Percentiles rank a stretch among this genome's conserved stretches.
phyloP scores from a whole-genome alignment of 108 stramenopile species.

The Fragilaria crotonensis region DNA sequence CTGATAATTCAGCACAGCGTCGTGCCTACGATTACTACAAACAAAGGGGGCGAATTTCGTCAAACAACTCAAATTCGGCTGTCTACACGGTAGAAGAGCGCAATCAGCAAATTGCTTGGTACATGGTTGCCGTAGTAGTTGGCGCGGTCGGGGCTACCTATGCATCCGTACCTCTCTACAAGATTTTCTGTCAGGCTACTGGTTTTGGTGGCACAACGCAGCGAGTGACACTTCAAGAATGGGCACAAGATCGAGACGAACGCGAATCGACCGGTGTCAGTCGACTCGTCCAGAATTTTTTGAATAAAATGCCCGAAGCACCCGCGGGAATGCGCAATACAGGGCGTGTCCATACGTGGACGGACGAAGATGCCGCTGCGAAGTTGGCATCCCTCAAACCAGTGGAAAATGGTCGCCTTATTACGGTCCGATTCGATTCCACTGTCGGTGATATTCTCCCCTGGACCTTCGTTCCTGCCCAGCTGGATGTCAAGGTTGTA shows the following conservation, averaged over 20 bases:
- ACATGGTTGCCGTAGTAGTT: constrained; percentile 64
- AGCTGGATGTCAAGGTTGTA: constrained; percentile 90
- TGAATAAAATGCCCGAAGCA: not conserved
- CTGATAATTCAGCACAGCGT: constrained; percentile 35
- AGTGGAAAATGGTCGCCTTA: constrained; percentile 75
- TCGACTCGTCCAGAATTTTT: not conserved
- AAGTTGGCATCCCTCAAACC: constrained; percentile 73
- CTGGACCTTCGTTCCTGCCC: constrained; percentile 92
- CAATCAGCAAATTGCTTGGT: constrained; percentile 68
- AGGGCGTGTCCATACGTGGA: constrained; percentile 68
- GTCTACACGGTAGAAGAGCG: constrained; percentile 34
- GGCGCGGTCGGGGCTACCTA: constrained; percentile 87
- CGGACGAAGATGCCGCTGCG: constrained; percentile 83
- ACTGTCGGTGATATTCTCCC: constrained; percentile 90
- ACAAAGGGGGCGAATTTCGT: constrained; percentile 13
- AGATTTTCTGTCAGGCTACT: constrained; percentile 98
- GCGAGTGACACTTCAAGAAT: constrained; percentile 53
- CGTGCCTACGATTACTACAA: constrained; percentile 70
- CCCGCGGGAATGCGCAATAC: constrained; percentile 28
- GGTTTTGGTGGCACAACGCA: constrained; percentile 99
- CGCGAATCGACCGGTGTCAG: constrained; percentile 18
- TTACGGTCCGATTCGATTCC: constrained; percentile 93
- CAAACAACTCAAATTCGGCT: too few relatives aligned
- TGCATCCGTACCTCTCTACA: constrained; percentile 98
- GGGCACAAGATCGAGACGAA: constrained; percentile 26